These are phyloP conservation scores for Lasiosphaeria ovina DNA, from an alignment of 495 filamentous ascomycete genomes.

Conservation along the genomic window DNA sequence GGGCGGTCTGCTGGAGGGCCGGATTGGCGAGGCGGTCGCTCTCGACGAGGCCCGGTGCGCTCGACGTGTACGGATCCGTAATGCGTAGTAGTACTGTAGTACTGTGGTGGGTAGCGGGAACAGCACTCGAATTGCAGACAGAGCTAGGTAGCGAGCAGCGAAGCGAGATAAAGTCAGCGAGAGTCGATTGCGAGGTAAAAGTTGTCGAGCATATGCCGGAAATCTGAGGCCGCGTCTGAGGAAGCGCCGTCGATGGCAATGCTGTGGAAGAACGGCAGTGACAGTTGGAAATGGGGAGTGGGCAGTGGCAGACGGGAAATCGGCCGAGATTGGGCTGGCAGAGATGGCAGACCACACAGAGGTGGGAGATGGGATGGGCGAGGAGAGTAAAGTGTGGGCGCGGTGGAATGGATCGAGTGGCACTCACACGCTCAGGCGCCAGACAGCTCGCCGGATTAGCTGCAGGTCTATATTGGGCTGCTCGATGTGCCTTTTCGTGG, in stretches of 20 bases:
- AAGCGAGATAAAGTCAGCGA: neutral
- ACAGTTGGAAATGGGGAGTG: slow-evolving; percentile 22
- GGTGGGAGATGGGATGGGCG: too few species aligned
- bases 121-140: neutral
- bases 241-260: slow-evolving; percentile 20
- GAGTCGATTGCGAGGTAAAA: slow-evolving; percentile 1
- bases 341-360: slow-evolving; percentile 19
- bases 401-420: slow-evolving; percentile 11
- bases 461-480: slow-evolving; percentile 25
- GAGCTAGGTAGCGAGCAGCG: neutral
- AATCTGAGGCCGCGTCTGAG: slow-evolving; percentile 17
- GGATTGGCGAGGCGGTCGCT: slow-evolving; percentile 27
- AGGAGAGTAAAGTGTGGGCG: slow-evolving; percentile 7
- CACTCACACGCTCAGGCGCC: slow-evolving; percentile 30
- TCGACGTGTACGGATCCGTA: slow-evolving; percentile 7
- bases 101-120: neutral
- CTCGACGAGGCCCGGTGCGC: slow-evolving; percentile 12
- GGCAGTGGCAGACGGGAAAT: slow-evolving; percentile 27
- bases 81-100: slow-evolving; percentile 10
- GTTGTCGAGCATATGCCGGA: slow-evolving; percentile 11
- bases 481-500: slow-evolving; percentile 35
- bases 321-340: slow-evolving; percentile 18
- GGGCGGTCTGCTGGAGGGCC: slow-evolving; percentile 23
- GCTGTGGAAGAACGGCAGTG: slow-evolving; percentile 27
- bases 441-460: slow-evolving; percentile 25